A percentile compares a stretch with the other conserved stretches of the same genome.
Evolutionary conservation across 2,329 filamentous ascomycete genomes (phyloP).

Genomic region (Fusarium clavum): DNA sequence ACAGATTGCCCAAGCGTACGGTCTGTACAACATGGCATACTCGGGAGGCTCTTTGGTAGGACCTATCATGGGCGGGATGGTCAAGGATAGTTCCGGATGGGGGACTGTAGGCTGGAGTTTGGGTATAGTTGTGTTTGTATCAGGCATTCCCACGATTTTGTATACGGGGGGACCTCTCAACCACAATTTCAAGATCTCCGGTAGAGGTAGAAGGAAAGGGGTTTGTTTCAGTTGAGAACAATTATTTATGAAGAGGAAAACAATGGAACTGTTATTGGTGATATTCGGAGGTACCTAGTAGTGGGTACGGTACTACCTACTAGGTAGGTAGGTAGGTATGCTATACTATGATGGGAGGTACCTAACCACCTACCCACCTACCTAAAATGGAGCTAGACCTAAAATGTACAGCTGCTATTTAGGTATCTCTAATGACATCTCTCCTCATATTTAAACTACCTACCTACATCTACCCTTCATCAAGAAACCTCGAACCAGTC

Average conservation of each 20-base stretch:
- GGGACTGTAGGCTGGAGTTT: slow-evolving; percentile 50
- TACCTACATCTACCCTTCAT: slow-evolving; percentile 1
- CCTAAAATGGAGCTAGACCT: slow-evolving; percentile 32
- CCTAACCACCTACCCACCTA: neutral
- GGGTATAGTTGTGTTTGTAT: slow-evolving; percentile 46
- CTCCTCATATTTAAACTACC: slow-evolving; percentile 3
- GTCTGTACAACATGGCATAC: slow-evolving; percentile 53
- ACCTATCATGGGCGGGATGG: slow-evolving; percentile 51
- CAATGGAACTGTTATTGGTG: neutral
- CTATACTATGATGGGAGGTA: neutral
- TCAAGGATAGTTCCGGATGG: slow-evolving; percentile 50
- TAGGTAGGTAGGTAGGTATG: no score
- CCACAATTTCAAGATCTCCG: slow-evolving; percentile 6
- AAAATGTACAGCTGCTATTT: slow-evolving; percentile 14
- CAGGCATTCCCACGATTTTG: slow-evolving; percentile 44
- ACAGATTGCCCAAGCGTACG: slow-evolving; percentile 52
- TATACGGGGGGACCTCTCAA: slow-evolving; percentile 49
- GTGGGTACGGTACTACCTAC: no score
- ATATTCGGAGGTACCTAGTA: neutral
- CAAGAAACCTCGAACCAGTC: neutral
- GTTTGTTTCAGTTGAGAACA: neutral
- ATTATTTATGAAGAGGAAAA: neutral
- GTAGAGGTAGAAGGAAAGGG: slow-evolving; percentile 42
- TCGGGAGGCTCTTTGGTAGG: slow-evolving; percentile 50
- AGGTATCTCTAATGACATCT: slow-evolving; percentile 15